Conservation (phyloP, 2,329 filamentous ascomycete genomes). For the Fusarium guadeloupense region DNA sequence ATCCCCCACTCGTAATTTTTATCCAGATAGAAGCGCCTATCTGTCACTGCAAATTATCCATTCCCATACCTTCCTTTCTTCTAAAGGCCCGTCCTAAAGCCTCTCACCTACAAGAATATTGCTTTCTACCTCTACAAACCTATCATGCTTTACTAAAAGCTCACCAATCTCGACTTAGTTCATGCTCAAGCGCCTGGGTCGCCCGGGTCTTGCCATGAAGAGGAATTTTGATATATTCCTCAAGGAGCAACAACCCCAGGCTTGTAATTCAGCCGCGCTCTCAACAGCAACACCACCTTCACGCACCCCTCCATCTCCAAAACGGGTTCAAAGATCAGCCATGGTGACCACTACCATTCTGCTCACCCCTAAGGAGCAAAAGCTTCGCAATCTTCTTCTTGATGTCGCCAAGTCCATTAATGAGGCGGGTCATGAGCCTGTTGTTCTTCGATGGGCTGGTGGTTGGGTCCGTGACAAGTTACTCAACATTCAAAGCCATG, state of each 20-base stretch:
- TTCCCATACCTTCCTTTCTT: too few species aligned
- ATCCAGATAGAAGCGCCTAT: background rate
- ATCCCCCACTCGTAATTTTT: background rate
- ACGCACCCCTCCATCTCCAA: background rate
- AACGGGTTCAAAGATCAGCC: background rate
- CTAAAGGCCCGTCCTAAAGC: too few species aligned
- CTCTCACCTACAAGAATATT: background rate
- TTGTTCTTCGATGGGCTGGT: constrained; percentile 80
- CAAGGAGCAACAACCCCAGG: constrained; percentile 25
- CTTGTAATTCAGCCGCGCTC: constrained; percentile 1
- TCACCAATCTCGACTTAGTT: background rate
- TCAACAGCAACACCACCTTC: background rate
- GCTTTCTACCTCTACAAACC: background rate
- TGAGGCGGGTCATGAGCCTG: constrained; percentile 58
- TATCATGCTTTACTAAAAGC: background rate
- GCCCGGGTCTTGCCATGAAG: constrained; percentile 46
- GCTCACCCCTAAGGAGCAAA: constrained; percentile 76
- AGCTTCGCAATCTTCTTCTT: constrained; percentile 78
- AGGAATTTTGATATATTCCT: constrained; percentile 47
- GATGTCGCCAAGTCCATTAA: constrained; percentile 78
- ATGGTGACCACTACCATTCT: constrained; percentile 48
- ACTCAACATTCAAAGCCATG: constrained; percentile 74
- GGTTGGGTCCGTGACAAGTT: constrained; percentile 91
- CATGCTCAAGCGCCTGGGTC: constrained; percentile 39
- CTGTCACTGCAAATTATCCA: background rate